Percentiles rank a stretch among this genome's conserved stretches.
Evolutionary conservation across 163 green algal species (phyloP).

Genomic region (Botryococcus braunii): DNA sequence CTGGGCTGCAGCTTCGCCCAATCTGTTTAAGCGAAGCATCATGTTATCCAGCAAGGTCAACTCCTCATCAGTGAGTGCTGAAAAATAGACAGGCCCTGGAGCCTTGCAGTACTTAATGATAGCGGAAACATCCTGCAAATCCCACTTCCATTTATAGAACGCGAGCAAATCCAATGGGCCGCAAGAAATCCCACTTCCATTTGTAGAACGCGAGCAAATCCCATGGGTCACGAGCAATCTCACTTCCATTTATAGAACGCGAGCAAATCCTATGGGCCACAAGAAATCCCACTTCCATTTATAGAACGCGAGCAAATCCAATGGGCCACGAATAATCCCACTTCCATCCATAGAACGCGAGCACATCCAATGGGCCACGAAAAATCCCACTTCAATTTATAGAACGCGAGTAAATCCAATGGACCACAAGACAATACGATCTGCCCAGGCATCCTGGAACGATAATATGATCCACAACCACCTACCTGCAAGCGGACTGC

Average conservation of each 20-base stretch:
- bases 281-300: neutral
- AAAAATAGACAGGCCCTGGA: slow-evolving; percentile 36
- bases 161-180: too few relatives aligned
- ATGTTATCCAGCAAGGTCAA: slow-evolving; percentile 58
- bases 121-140: slow-evolving; percentile 2
- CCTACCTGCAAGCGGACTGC: slow-evolving; percentile 31
- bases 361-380: too few relatives aligned
- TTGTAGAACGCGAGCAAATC: too few relatives aligned
- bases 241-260: neutral
- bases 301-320: too few relatives aligned
- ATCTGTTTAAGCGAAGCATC: slow-evolving; percentile 48
- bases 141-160: neutral
- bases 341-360: too few relatives aligned
- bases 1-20: slow-evolving; percentile 39
- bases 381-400: too few relatives aligned
- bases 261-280: too few relatives aligned
- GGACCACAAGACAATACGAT: neutral
- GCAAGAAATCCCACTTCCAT: neutral
- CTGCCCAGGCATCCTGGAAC: neutral
- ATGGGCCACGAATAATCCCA: too few relatives aligned
- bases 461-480: too few relatives aligned
- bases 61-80: slow-evolving; percentile 46
- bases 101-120: slow-evolving; percentile 48
- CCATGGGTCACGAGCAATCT: too few relatives aligned
- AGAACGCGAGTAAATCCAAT: too few relatives aligned